Evolutionary conservation across 768 basidiomycete genomes (phyloP).

Genomic region (Mycena galericulata): DNA sequence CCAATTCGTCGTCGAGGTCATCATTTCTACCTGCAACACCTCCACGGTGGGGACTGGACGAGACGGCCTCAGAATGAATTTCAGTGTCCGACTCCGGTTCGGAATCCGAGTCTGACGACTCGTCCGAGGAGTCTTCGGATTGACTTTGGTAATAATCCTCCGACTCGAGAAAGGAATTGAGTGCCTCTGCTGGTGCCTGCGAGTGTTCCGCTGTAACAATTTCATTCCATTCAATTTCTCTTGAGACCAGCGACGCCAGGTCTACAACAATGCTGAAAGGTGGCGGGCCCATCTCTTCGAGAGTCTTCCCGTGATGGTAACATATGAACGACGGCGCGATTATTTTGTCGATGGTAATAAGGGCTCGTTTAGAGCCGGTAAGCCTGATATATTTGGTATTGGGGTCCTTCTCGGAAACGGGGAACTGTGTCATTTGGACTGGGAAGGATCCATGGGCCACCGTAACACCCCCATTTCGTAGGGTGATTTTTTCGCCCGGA

Average conservation of each 20-base stretch:
- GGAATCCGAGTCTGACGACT: not conserved
- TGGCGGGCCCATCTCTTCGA: not conserved
- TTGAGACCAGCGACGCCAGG: not conserved
- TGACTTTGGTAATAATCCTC: no score
- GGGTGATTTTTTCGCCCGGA: not conserved
- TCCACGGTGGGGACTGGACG: not conserved
- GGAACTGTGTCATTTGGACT: not conserved
- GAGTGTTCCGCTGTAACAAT: no score
- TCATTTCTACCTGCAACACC: not conserved
- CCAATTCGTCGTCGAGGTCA: not conserved
- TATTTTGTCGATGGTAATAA: not conserved
- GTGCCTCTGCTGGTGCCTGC: no score
- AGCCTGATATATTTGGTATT: not conserved
- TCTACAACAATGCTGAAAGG: constrained; percentile 1
- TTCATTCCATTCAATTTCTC: not conserved
- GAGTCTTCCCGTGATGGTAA: not conserved
- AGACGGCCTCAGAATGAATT: not conserved
- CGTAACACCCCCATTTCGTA: not conserved
- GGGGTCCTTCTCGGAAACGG: not conserved
- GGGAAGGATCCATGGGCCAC: constrained; percentile 3
- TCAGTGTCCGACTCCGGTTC: not conserved
- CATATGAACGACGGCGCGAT: not conserved
- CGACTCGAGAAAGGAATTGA: no score
- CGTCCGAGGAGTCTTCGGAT: not conserved
- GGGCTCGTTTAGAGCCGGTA: not conserved